Evolutionary conservation across 176 grass and related monocot species (phyloP), one percentile per base, ranked within the genome.

Genomic region (Panicum miliaceum): DNA sequence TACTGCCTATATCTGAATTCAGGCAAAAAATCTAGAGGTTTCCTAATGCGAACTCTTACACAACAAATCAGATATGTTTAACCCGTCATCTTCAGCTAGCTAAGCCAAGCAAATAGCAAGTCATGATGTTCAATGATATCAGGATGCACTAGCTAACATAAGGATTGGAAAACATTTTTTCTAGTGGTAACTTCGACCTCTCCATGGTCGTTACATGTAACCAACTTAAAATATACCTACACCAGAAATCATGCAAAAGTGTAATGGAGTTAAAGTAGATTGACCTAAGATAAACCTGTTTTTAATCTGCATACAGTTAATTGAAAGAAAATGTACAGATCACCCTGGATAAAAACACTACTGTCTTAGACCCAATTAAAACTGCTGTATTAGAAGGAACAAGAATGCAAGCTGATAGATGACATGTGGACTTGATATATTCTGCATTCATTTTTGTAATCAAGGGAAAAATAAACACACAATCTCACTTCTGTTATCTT

Each of bases 351-450:
- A 84, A 51, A 52, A 52, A 41, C 15, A 32, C 29, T 32, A 32
- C 29, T 32, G 29, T 32, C 29, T 32, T 32, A 32, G 29, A 32
- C 29, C 29, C 29, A 41, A 36, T 32, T 77, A 34, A 25, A 80
- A 43, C 7, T 54, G 59, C 29, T 32, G 29, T 32, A 32, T 32
- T 32, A 32, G 29, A 32, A 32, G 29, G 73, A 81, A 74, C 35
- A 56, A 71, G 5, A 47, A 80, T 52, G 56, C 3, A 77, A 77
- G 50, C 69, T 48, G 50, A 40, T 68, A 68, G 51, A 5, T 73
- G 41, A 34, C 22, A 68, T 46, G 20, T 69, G 52, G 6, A 73
- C 4, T 52, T 18, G 16, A 32, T 32, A 32, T 52, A 14, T 12
- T 76, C 35, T 56, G 61, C 16, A 84, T 67, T 52, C 40, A 19